Percentiles rank a stretch among this genome's conserved stretches.
These are phyloP conservation scores for Venturia carpophila DNA, from an alignment of 2,329 filamentous ascomycete species.

Conservation along the genomic window DNA sequence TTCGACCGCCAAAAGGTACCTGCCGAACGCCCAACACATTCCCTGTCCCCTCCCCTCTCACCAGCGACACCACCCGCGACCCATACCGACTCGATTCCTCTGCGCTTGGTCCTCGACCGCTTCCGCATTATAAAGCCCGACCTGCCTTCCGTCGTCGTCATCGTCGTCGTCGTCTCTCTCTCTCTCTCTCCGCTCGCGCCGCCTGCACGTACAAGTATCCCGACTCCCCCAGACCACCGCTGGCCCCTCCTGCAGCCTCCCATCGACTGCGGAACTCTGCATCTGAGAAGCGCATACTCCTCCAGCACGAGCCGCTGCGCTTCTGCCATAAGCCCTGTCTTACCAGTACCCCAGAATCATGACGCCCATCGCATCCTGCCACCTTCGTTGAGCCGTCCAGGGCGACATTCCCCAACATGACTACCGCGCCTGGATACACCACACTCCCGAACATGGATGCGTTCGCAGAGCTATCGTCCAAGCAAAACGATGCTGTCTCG, in stretches of 20 bases:
- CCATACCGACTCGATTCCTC: not conserved
- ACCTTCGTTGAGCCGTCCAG: not conserved
- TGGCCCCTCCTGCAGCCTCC: not conserved
- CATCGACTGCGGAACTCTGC: not conserved
- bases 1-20: constrained; percentile 1
- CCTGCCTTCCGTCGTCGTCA: not conserved
- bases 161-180: no score
- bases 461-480: not conserved
- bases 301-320: constrained; percentile 1
- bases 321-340: not conserved
- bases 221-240: not conserved
- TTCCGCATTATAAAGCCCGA: not conserved
- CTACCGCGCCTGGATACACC: constrained; percentile 1
- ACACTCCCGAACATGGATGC: not conserved
- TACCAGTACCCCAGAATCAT: not conserved
- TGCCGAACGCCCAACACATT: not conserved
- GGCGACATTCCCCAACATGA: constrained; percentile 6
- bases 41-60: not conserved
- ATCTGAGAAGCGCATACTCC: not conserved
- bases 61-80: not conserved
- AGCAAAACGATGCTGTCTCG: constrained; percentile 13
- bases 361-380: not conserved
- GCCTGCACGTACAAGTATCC: not conserved
- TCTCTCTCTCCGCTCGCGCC: not conserved
- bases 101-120: constrained; percentile 3